Base-by-base conservation (phyloP, 2,329 filamentous ascomycete species). In the Aphanocladium album region DNA sequence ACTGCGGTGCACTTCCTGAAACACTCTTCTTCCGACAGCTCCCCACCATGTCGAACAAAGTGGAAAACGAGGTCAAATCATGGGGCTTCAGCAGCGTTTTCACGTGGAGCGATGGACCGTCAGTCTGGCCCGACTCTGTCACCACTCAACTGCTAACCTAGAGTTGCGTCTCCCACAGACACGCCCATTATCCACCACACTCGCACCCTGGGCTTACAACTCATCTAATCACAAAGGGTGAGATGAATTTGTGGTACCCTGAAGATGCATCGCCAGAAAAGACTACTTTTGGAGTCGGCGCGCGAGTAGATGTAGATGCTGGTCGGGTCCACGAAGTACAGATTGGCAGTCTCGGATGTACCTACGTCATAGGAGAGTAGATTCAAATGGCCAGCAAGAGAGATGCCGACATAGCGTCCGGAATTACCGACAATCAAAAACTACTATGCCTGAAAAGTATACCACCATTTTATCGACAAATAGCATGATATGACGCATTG, bases 21-120 rank as follows among this genome's bases (percentile, higher is more conserved):
- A 37, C 41, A 46, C 12, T 21, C 14, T 43, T 35, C 9, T n/a
- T n/a, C 17, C 30, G 11, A 8, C 14, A 11, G 17, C 30, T 7
- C 16, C 19, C 16, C 33, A 45, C 3, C 17, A 74, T 73, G 72
- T 66, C 61, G 27, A 67, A 63, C 25, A 62, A 68, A 41, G 66
- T 69, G 41, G 87, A 91, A 70, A 74, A 76, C 54, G 76, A 89
- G 68, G 88, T 91, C 27, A 79, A 79, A 39, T 83, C 82, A 1
- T 90, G 88, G 88, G 88, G 88, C 1, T 91, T 90, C 69, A 66
- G 71, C 2, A 79, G 85, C 54, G 87, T 89, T 68, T 89, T 89
- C 64, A 90, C 87, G 2, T 91, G 88, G 88, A 85, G 81, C 8
- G 89, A 91, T 72, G 75, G 78, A 23, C 84, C 86, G 87, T 90